Evolutionary conservation across 2,329 filamentous ascomycete species (phyloP), one percentile per base, ranked within the genome.

Genomic region (Epichloe gansuensis): DNA sequence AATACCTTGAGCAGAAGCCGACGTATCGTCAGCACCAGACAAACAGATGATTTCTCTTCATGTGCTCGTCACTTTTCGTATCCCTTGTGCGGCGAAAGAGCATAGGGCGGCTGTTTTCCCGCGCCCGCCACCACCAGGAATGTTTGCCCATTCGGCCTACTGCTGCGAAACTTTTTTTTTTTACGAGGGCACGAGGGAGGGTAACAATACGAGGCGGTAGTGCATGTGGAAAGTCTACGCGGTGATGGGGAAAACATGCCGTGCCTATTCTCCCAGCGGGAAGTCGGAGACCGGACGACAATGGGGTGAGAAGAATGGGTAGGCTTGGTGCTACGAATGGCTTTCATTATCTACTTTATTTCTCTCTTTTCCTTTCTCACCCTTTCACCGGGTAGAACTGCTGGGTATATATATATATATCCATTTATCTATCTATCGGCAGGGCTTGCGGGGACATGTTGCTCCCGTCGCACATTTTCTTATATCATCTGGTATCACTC

Each of bases 1-100:
- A 67, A 67, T 67, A 61, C 36, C 40, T 57, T 57, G 35, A 38
- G 49, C 49, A 27, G 42, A 31, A 15, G 11, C 31, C 31, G 31
- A 31, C 31, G 39, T 15, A 40, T 52, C 51, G 41, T 51, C 49
- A 51, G 49, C 49, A 11, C 34, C 17, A 11, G 39, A 34, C 41
- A 36, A 44, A 50, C 40, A 51, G 11, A 34, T 42, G 15, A 13
- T 34, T 45, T 17, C 25, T n/a, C 34, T 36, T 27, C n/a, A 47
- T 15, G 3, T 21, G 6, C 11, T 4, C 43, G 17, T 46, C 27
- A 46, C 43, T 35, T 23, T 44, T 27, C 31, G 42, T 21, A 40
- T 40, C 15, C n/a, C 31, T 31, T 31, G 31, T 9, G 9, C 31
- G 9, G 31, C 31, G 31, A 11, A 11, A 31, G 31, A 31, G 31